Percentiles rank a stretch among this genome's conserved stretches.
Conservation (phyloP, 1,284 basidiomycete genomes). For the Psilocybe mexicana region DNA sequence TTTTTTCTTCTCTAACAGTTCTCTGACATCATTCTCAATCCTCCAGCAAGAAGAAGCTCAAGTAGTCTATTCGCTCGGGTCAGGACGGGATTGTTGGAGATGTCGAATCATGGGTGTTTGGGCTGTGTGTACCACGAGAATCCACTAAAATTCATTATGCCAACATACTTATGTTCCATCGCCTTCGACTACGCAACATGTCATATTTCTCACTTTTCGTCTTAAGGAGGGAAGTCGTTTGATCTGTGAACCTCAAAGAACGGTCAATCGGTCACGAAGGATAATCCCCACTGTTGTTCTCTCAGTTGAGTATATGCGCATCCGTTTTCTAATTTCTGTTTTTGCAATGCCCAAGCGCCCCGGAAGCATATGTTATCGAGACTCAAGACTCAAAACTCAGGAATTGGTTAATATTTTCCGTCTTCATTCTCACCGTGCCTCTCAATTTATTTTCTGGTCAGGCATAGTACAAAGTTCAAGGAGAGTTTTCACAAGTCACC, state of each 20-base stretch:
- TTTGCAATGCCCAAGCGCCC: too few species aligned
- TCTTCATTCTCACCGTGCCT: too few species aligned
- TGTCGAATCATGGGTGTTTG: constrained; percentile 11
- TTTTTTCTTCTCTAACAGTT: background rate
- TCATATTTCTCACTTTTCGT: background rate
- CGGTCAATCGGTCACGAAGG: too few species aligned
- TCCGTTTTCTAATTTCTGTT: too few species aligned
- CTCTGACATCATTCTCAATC: constrained; percentile 4
- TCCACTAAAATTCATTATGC: constrained; percentile 14
- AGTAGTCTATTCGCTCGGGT: constrained; percentile 57
- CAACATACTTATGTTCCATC: constrained; percentile 6
- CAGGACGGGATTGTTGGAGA: constrained; percentile 13
- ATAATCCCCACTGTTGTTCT: too few species aligned
- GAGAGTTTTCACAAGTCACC: too few species aligned
- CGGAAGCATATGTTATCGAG: too few species aligned
- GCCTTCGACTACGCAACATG: constrained; percentile 6
- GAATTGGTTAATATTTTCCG: too few species aligned
- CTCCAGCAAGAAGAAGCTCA: constrained; percentile 90
- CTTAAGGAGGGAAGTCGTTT: background rate
- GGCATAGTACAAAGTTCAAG: too few species aligned
- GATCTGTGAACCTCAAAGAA: background rate
- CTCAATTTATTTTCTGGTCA: too few species aligned
- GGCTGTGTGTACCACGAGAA: constrained; percentile 9
- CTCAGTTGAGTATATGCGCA: too few species aligned
- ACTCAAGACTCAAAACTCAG: too few species aligned